Base-by-base conservation (phyloP, 179 eudicot species). In the Drosera spatulata region DNA sequence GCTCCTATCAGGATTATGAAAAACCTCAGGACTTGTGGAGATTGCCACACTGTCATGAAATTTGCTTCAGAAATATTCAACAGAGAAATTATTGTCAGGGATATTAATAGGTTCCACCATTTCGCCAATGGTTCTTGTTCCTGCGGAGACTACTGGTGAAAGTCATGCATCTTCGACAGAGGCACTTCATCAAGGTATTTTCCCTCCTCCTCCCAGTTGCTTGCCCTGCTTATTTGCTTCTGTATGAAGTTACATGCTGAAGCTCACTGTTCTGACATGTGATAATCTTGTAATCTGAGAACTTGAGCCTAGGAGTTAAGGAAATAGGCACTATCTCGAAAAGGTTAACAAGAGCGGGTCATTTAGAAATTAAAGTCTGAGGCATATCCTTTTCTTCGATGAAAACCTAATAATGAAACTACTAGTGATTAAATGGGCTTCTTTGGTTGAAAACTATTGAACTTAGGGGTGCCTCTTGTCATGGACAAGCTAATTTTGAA, bases 141-240 rank as follows among this genome's bases (percentile, higher is more conserved):
- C 22, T 91, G 98, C 80, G 76, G 82, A 46, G 96, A 85, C 75
- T 82, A 85, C 69, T 91, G 98, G 98, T 91, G 77, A 91, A 52
- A 10, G 8, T 49, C 52, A 49, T 49, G 3, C n/a, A 10, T 49
- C 10, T 49, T 49, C 8, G 12, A 49, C n/a, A 50, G 53, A n/a
- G 3, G 53, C 5, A 50, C 53, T 4, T 7, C n/a, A 46, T 46
- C 50, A 46, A n/a, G 11, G n/a, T 10, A 1, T 3, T n/a, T n/a
- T n/a, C n/a, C 13, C 4, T 49, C n/a, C n/a, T 49, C n/a, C 11
- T 14, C 52, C 3, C 52, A 7, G 48, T 4, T 4, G 9, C 10
- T 49, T 49, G 0, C n/a, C n/a, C 9, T 49, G 13, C n/a, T n/a
- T n/a, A n/a, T n/a, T n/a, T n/a, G n/a, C n/a, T n/a, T n/a, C n/a